Evolutionary conservation across 192 early-diverging fungal genomes (phyloP).

Genomic region (Jimgerdemannia lactiflua): DNA sequence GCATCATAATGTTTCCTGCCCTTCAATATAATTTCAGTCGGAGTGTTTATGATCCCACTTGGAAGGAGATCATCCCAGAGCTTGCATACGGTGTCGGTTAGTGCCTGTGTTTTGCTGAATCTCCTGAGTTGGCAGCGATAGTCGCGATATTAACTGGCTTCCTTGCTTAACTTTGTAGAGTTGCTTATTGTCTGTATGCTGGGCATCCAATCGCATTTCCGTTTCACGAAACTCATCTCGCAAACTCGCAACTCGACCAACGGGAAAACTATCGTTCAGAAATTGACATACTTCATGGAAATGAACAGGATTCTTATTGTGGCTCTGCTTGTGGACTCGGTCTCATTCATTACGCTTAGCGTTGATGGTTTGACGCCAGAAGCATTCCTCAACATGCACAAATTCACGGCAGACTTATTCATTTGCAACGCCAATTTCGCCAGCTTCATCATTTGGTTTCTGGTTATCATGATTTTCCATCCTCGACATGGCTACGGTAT

Average conservation of each 20-base stretch:
- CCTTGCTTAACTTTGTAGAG: conserved; percentile 3
- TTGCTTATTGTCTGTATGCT: conserved; percentile 23
- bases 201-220: conserved; percentile 27
- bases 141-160: neutral
- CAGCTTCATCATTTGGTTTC: neutral
- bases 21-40: conserved; percentile 28
- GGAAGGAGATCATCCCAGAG: conserved; percentile 41
- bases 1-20: conserved; percentile 31
- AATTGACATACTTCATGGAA: conserved; percentile 29
- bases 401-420: conserved; percentile 28
- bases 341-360: conserved; percentile 29
- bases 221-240: conserved; percentile 24
- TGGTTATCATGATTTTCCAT: conserved; percentile 7
- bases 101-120: neutral
- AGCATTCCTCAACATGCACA: conserved; percentile 18
- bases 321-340: conserved; percentile 12
- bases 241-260: conserved; percentile 12
- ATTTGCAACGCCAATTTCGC: conserved; percentile 29
- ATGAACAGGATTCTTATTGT: conserved; percentile 23
- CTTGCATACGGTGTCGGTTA: conserved; percentile 25
- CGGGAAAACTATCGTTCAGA: conserved; percentile 11
- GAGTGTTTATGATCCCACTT: conserved; percentile 12
- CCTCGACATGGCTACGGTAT: conserved; percentile 4
- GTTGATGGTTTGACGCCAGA: conserved; percentile 29
- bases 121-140: no score